Conservation (phyloP, 192 early-diverging fungal genomes). For the Rhizophagus clarus region DNA sequence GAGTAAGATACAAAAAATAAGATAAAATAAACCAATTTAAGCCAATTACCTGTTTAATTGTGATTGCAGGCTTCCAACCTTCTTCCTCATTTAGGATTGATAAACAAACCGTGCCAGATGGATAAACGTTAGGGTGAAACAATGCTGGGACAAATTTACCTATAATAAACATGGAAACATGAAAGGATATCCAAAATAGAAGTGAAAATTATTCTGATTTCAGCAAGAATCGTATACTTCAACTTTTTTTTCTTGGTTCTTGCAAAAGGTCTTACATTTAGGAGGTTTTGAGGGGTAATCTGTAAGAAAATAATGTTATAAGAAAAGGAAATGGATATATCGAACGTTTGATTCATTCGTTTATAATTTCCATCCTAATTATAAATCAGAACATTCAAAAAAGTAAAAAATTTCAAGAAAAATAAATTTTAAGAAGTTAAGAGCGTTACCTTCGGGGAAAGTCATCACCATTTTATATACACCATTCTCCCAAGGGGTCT, state of each 20-base stretch:
- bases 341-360: slow-evolving; percentile 4
- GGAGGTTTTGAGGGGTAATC: slow-evolving; percentile 53
- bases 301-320: slow-evolving; percentile 19
- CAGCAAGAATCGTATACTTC: no score
- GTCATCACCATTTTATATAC: slow-evolving; percentile 80
- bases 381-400: slow-evolving; percentile 34
- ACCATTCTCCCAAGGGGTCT: slow-evolving; percentile 89
- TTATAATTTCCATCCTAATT: slow-evolving; percentile 1
- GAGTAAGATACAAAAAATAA: background rate
- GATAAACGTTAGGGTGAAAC: slow-evolving; percentile 96
- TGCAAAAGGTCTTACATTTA: slow-evolving; percentile 38
- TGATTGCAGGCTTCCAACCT: slow-evolving; percentile 95
- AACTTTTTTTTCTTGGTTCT: no score
- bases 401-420: slow-evolving; percentile 17
- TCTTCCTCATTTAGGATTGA: slow-evolving; percentile 96
- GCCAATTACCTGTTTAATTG: slow-evolving; percentile 81
- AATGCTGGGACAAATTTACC: slow-evolving; percentile 75
- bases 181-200: no score
- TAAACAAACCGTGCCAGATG: slow-evolving; percentile 95
- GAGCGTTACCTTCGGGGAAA: slow-evolving; percentile 72
- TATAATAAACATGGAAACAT: slow-evolving; percentile 26
- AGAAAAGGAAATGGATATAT: slow-evolving; percentile 18
- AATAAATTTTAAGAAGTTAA: no score
- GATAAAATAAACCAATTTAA: no score
- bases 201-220: no score